A percentile compares a stretch with the other conserved stretches of the same genome.
phyloP scores from a whole-genome alignment of 805 yeast species.

The Wilhelminamyces savonicus region DNA sequence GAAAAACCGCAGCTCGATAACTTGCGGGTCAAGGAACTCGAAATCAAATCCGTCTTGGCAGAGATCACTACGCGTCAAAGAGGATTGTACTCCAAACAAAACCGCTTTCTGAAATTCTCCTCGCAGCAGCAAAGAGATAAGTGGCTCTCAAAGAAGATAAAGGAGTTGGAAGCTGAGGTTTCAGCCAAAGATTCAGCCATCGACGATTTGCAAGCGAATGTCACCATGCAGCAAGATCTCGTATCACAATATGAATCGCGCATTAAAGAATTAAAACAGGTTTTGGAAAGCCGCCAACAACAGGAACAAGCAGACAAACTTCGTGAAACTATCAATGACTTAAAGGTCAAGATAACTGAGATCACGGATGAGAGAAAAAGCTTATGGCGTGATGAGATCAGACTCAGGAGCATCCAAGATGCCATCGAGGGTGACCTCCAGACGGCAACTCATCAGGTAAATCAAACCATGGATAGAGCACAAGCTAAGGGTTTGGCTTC shows the following conservation, averaged over 20 bases:
- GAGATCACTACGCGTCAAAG: constrained; percentile 49
- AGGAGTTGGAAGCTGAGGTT: constrained; percentile 5
- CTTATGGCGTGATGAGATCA: constrained; percentile 76
- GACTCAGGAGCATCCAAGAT: constrained; percentile 48
- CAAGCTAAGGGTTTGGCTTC: constrained; percentile 65
- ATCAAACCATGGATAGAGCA: constrained; percentile 70
- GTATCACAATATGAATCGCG: background rate
- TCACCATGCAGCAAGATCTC: constrained; percentile 8
- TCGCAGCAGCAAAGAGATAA: constrained; percentile 53
- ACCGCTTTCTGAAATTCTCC: constrained; percentile 55
- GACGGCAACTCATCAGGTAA: constrained; percentile 52
- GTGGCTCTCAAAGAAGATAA: constrained; percentile 58
- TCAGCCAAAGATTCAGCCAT: constrained; percentile 17
- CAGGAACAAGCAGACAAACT: constrained; percentile 4
- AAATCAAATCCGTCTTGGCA: constrained; percentile 31
- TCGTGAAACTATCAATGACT: constrained; percentile 30
- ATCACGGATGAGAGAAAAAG: constrained; percentile 63
- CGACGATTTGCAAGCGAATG: constrained; percentile 13
- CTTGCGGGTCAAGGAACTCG: constrained; percentile 34
- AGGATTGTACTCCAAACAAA: constrained; percentile 61
- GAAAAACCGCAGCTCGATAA: constrained; percentile 36
- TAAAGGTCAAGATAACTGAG: constrained; percentile 36
- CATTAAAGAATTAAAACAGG: constrained; percentile 16
- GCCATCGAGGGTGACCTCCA: constrained; percentile 50
- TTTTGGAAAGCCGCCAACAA: constrained; percentile 5